Percentiles rank a stretch among this genome's conserved stretches.
These are phyloP conservation scores for Diplodia corticola DNA, from an alignment of 2,329 filamentous ascomycete species.

Conservation along the genomic window DNA sequence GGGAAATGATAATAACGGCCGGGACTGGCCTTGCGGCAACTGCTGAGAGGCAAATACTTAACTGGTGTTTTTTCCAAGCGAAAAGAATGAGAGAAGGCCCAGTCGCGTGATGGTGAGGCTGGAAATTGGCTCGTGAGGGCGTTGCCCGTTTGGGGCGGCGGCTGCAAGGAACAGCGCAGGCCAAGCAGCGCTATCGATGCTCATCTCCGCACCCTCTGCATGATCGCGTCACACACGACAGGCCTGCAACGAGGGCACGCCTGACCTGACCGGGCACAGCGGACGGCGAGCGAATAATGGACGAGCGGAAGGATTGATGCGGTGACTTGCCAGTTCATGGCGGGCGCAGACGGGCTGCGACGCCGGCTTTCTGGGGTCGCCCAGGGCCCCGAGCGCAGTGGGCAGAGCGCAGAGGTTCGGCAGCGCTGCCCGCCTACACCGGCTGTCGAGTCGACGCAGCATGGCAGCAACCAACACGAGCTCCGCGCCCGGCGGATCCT, in stretches of 20 bases:
- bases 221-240: conserved; percentile 12
- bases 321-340: not conserved
- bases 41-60: not conserved
- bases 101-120: not conserved
- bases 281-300: not conserved
- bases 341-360: not conserved
- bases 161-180: conserved; percentile 18
- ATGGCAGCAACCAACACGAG: conserved; percentile 7
- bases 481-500: not conserved
- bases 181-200: conserved; percentile 12
- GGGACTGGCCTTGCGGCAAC: not conserved
- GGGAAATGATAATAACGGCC: not conserved
- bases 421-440: not conserved
- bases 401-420: not conserved
- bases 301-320: not conserved
- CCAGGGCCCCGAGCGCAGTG: not conserved
- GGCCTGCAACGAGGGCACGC: not conserved
- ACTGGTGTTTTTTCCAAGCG: not conserved
- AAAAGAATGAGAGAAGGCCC: not conserved
- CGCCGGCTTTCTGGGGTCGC: not conserved
- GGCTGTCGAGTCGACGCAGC: not conserved
- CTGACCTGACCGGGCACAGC: not conserved
- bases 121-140: not conserved
- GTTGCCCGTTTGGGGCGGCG: not conserved
- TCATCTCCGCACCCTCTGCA: conserved; percentile 13